Conservation (phyloP, 805 yeast genomes). For the Nakazawaea anatomiae region DNA sequence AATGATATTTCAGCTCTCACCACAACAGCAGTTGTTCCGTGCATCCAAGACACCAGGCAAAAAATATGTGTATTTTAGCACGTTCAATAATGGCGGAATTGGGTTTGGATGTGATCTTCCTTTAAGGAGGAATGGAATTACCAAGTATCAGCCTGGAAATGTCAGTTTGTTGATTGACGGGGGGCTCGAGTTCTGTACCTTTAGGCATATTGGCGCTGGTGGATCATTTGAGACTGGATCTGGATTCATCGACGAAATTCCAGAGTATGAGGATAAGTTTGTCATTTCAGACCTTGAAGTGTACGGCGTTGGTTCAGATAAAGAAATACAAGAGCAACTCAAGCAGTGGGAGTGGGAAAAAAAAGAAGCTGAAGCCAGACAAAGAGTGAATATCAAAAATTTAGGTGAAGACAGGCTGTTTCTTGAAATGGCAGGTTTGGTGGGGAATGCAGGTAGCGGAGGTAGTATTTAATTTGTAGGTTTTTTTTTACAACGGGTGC, state of each 20-base stretch:
- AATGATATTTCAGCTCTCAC: conserved; percentile 60
- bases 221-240: conserved; percentile 39
- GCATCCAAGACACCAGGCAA: conserved; percentile 24
- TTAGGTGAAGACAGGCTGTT: conserved; percentile 81
- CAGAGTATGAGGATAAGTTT: conserved; percentile 63
- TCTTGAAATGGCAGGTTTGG: conserved; percentile 73
- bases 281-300: conserved; percentile 75
- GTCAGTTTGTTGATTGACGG: conserved; percentile 77
- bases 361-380: conserved; percentile 74
- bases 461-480: conserved; percentile 34
- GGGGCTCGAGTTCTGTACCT: conserved; percentile 73
- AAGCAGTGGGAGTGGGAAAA: conserved; percentile 90
- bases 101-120: conserved; percentile 81
- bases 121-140: conserved; percentile 32
- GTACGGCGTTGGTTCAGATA: conserved; percentile 84
- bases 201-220: conserved; percentile 61
- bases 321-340: conserved; percentile 71
- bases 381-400: conserved; percentile 56
- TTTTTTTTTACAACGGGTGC: neutral
- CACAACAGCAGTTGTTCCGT: conserved; percentile 53
- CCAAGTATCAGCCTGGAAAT: conserved; percentile 60
- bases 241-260: conserved; percentile 15
- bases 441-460: conserved; percentile 40
- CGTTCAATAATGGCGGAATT: conserved; percentile 62
- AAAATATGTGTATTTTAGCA: conserved; percentile 59